Percentiles rank a stretch among this genome's conserved stretches.
phyloP scores from a whole-genome alignment of 2,329 filamentous ascomycete species.

The Cladosporium colombiae region DNA sequence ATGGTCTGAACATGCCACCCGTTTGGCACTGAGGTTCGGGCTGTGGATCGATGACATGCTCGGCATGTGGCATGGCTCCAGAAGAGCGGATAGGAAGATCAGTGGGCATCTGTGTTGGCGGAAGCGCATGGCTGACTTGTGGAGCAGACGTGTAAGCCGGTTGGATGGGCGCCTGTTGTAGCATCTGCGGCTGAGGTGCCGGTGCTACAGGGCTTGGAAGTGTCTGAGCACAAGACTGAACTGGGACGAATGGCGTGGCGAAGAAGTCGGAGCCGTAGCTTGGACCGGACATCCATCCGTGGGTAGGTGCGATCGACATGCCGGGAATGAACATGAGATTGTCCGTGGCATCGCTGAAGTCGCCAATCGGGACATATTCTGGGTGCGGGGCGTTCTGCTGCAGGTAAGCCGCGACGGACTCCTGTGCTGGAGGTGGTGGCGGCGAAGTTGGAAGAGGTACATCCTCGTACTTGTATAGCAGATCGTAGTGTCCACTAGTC shows the following conservation, averaged over 20 bases:
- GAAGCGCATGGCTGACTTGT: constrained; percentile 32
- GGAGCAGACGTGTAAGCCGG: constrained; percentile 30
- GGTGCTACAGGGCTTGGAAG: constrained; percentile 30
- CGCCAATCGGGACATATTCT: constrained; percentile 10
- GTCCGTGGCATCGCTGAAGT: constrained; percentile 34
- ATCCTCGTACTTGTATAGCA: constrained; percentile 74
- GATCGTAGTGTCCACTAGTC: constrained; percentile 81
- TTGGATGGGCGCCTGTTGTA: constrained; percentile 30
- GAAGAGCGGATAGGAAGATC: constrained; percentile 32
- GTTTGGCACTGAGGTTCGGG: constrained; percentile 29
- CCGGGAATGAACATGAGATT: constrained; percentile 50
- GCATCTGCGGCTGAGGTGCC: constrained; percentile 33
- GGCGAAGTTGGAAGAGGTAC: constrained; percentile 35
- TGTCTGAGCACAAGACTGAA: constrained; percentile 29
- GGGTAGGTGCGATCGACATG: constrained; percentile 41
- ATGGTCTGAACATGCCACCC: constrained; percentile 48
- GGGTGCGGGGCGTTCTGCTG: constrained; percentile 26
- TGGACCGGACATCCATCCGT: constrained; percentile 31
- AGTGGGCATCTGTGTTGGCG: constrained; percentile 31
- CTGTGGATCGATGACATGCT: constrained; percentile 22
- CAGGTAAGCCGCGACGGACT: constrained; percentile 35
- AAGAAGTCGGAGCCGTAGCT: constrained; percentile 34
- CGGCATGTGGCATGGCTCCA: constrained; percentile 28
- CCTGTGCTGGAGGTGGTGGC: constrained; percentile 25
- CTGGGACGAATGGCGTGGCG: constrained; percentile 24